Evolutionary conservation across 1,139 yeast species (phyloP), one percentile per base, ranked within the genome.

Genomic region (Sugiyamaella paludigena): DNA sequence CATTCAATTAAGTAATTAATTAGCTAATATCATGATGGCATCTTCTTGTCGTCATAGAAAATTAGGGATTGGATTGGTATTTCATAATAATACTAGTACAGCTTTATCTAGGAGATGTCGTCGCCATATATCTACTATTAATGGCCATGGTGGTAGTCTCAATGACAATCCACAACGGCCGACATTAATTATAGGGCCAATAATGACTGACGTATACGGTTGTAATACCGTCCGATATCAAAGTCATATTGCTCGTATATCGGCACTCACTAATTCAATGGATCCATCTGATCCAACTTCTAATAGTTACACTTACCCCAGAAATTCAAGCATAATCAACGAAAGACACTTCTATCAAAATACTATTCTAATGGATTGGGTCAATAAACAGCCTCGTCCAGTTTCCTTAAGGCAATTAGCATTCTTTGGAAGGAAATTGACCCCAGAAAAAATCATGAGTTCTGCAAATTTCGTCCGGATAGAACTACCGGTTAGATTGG

Each of bases 391-490:
- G n/a, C 92, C 96, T 0, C 88, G 87, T 62, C 96, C 98, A 0
- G 95, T 92, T 16, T 84, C 96, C 0, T 68, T 92, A 28, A 75
- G 89, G 51, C 97, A 91, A 60, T 69, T 91, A 57, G 96, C 96
- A 1, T 91, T 89, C 45, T 92, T 84, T 65, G 97, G 96, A 42
- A 84, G 84, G 61, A 79, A 79, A 50, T 69, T 91, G 46, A 86
- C 89, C n/a, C 79, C 79, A 53, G 87, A 84, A 40, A 89, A 91
- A 69, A 76, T 92, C 46, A 70, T 91, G 10, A 74, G 82, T 39
- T 83, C 92, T 54, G 97, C 96, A 29, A 87, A 86, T 62, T 91
- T 91, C 65, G 97, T 89, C 1, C 74, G 95, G 42, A 74, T 84
- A 38, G 98, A 91, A 65, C 71, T 92, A 35, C 92, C 96, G 1